Evolutionary conservation across 2,329 filamentous ascomycete genomes (phyloP), one percentile per base, ranked within the genome.

Genomic region (Trichoderma gracile): DNA sequence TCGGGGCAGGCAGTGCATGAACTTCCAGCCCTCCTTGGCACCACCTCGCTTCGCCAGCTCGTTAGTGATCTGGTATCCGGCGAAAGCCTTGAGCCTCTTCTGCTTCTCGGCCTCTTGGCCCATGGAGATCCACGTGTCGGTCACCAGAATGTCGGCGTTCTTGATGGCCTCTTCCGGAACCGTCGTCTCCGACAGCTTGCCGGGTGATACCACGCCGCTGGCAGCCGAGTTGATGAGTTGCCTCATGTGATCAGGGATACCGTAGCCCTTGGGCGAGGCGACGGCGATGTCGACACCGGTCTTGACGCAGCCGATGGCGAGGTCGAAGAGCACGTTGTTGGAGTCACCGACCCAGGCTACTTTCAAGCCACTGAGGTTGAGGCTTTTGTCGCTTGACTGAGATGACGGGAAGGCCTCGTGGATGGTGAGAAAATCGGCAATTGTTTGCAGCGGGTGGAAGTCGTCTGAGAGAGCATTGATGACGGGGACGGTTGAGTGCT

Each of bases 81-180:
- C 84, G 75, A 99, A 99, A 2, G 88, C 92, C 73, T 89, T 86
- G 66, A 97, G 76, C 57, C 92, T 84, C 81, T 90, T 89, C 69
- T 88, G 82, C 45, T 87, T 83, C 78, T 99, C 95, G 64, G 86
- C 86, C 77, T 99, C 95, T 78, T 98, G 94, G 53, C 95, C 95
- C 95, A 99, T 99, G 1, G 92, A 96, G 38, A 99, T 86, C 95
- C 95, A 99, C 1, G 95, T 99, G 73, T 99, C 95, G 0, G 95
- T 99, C 23, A 98, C 93, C 65, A 99, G 81, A 60, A 98, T 85
- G 75, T 99, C 90, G 3, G 95, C 94, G 68, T 89, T 81, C 79
- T 91, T 91, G 73, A 97, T 87, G 5, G 85, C 95, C 72, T 96
- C 91, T 74, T 95, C 91, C 0, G 94, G 95, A 0, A 90, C 80